Conservation (phyloP, 306 rosid species). For the Cotoneaster glaucophyllus region DNA sequence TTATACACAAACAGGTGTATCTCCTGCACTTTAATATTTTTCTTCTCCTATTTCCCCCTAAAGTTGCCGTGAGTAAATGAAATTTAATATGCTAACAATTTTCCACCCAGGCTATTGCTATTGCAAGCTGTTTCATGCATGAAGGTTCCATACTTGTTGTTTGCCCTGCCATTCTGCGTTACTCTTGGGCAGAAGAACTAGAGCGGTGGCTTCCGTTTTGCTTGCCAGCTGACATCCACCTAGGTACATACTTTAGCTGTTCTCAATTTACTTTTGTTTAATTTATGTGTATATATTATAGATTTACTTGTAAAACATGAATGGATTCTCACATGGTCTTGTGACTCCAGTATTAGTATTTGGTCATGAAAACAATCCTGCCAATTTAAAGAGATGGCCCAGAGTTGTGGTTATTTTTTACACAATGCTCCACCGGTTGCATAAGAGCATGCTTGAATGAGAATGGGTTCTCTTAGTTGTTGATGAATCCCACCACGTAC, state of each 20-base stretch:
- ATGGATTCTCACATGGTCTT: conserved; percentile 3
- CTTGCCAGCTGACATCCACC: conserved; percentile 80
- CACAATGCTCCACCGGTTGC: conserved; percentile 84
- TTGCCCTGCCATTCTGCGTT: conserved; percentile 92
- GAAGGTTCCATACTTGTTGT: conserved; percentile 85
- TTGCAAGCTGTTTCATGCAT: conserved; percentile 73
- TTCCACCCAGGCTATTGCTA: conserved; percentile 71
- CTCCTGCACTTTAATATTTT: not conserved
- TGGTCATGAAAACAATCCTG: conserved; percentile 84
- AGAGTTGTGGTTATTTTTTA: conserved; percentile 84
- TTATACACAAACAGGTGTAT: not conserved
- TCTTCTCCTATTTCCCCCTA: not conserved
- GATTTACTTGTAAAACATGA: no score
- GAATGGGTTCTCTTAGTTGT: conserved; percentile 83
- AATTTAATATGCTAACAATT: not conserved
- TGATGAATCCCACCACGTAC: conserved; percentile 92
- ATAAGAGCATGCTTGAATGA: conserved; percentile 68
- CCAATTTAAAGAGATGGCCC: conserved; percentile 58
- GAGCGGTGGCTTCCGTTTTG: conserved; percentile 93
- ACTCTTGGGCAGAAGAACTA: conserved; percentile 93
- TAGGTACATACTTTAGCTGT: conserved; percentile 40
- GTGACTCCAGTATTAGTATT: conserved; percentile 66
- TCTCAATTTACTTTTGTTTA: conserved; percentile 2
- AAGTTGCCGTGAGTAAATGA: not conserved
- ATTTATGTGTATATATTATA: not conserved